These are phyloP conservation scores for Termitomyces sp. DNA, from an alignment of 768 basidiomycete genomes.

Conservation along the genomic window DNA sequence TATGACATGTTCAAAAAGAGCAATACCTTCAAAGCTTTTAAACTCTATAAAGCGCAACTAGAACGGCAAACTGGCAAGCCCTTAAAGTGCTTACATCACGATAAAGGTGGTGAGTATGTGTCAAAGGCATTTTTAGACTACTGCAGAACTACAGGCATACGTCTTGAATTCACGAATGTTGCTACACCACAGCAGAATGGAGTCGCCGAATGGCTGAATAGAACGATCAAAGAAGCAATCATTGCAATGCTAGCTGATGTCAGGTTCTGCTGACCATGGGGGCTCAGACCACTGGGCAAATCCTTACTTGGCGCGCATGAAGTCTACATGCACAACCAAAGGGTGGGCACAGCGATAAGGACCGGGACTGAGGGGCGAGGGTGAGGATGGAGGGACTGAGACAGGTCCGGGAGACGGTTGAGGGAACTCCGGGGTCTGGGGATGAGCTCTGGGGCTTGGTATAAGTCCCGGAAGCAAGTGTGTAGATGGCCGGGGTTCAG, in stretches of 20 bases:
- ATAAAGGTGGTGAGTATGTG: neutral
- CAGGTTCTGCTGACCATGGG: no score
- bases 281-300: no score
- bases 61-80: neutral
- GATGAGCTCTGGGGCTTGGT: no score
- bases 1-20: neutral
- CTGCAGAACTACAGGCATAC: neutral
- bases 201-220: conserved; percentile 33
- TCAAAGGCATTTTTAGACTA: neutral
- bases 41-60: neutral
- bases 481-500: no score
- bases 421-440: no score
- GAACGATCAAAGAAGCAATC: conserved; percentile 26
- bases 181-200: conserved; percentile 30
- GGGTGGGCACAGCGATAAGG: no score
- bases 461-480: no score
- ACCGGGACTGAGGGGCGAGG: no score
- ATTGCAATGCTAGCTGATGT: conserved; percentile 10
- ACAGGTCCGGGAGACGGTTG: no score
- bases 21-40: neutral
- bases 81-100: neutral
- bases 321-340: no score
- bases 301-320: no score
- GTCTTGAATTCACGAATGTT: neutral
- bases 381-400: no score